A percentile compares a stretch with the other conserved stretches of the same genome.
Conservation (phyloP, 768 basidiomycete species). For the Trichaptum fuscoviolaceum region DNA sequence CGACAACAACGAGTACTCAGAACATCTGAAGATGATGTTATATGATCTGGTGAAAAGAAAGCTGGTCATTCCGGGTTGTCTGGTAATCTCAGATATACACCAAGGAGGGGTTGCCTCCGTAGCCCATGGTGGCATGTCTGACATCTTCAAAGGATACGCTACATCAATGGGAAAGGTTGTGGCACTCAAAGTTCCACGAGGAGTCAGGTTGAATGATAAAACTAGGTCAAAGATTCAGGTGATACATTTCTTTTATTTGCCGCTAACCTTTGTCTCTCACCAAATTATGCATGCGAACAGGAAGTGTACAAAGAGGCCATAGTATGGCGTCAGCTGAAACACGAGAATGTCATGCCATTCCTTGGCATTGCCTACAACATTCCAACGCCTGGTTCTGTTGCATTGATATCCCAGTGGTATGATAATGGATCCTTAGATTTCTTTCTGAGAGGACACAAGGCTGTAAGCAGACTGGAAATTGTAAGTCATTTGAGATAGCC, state of each 20-base stretch:
- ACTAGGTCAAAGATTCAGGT: neutral
- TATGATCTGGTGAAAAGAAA: neutral
- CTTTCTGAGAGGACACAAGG: neutral
- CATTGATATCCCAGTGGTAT: neutral
- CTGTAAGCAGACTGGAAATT: neutral
- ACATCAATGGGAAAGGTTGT: neutral
- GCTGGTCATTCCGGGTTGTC: neutral
- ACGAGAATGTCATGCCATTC: constrained; percentile 1
- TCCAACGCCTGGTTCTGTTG: neutral
- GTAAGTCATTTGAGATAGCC: neutral
- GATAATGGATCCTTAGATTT: neutral
- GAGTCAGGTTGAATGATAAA: neutral
- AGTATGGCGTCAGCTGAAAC: constrained; percentile 1
- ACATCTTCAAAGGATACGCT: neutral
- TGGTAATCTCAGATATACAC: neutral
- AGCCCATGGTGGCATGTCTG: neutral
- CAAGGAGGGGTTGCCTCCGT: neutral
- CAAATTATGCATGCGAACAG: neutral
- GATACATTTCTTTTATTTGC: neutral
- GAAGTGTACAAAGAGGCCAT: neutral
- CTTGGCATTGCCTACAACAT: constrained; percentile 4
- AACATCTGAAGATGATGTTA: neutral
- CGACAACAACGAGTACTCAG: neutral
- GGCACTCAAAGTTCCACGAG: neutral
- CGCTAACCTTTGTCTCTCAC: neutral